A percentile compares a stretch with the other conserved stretches of the same genome.
Evolutionary conservation across 1,284 basidiomycete genomes (phyloP).

Genomic region (Tilletia caries): DNA sequence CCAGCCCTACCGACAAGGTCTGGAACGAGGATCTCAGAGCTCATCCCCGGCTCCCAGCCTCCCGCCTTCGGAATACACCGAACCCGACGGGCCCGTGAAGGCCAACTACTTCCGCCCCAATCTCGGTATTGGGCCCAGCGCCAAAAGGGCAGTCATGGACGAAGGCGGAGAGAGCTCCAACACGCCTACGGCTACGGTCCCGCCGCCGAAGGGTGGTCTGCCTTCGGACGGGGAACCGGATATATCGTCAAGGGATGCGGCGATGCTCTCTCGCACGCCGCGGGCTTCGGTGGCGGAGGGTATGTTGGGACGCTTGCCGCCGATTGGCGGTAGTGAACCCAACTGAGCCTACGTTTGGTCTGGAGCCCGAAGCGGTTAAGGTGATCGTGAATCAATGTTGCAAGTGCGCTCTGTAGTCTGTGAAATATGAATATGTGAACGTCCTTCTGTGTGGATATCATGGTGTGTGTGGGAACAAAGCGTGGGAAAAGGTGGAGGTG

Average conservation of each 20-base stretch:
- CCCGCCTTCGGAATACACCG: conserved; percentile 33
- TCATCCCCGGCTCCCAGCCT: conserved; percentile 3
- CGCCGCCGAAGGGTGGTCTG: neutral
- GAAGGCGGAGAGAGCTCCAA: neutral
- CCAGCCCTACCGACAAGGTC: conserved; percentile 46
- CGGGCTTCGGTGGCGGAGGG: neutral
- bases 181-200: neutral
- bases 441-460: too few relatives aligned
- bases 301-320: neutral
- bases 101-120: conserved; percentile 38
- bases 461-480: neutral
- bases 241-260: neutral
- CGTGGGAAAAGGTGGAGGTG: neutral
- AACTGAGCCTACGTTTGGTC: too few relatives aligned
- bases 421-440: too few relatives aligned
- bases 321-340: neutral
- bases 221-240: neutral
- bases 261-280: neutral
- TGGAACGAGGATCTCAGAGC: neutral
- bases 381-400: too few relatives aligned
- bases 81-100: conserved; percentile 36
- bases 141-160: neutral
- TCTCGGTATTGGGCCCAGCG: neutral
- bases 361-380: too few relatives aligned
- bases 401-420: too few relatives aligned